Conservation (phyloP, 257 asterid genomes). For the Solanum neorickii region DNA sequence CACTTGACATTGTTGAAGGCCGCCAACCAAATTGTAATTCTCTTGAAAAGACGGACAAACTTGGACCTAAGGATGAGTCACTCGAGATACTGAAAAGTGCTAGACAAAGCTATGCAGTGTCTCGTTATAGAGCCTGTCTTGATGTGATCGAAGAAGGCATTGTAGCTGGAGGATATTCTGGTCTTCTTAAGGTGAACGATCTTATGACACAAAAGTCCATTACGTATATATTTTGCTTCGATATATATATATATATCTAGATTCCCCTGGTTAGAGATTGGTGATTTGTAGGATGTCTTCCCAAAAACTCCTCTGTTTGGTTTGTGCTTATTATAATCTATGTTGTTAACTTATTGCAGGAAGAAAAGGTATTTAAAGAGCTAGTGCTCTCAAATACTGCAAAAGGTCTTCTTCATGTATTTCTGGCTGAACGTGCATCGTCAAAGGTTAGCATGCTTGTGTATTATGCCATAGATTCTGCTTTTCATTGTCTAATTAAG, state of each 20-base stretch:
- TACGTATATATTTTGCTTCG: neutral
- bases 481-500: neutral
- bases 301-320: neutral
- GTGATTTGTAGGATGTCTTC: neutral
- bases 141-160: slow-evolving; percentile 48
- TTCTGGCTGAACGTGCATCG: slow-evolving; percentile 46
- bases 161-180: slow-evolving; percentile 32
- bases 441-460: slow-evolving; percentile 13
- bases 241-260: too few relatives aligned
- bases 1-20: slow-evolving; percentile 39
- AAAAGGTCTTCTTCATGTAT: slow-evolving; percentile 41
- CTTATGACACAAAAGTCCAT: neutral
- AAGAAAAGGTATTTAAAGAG: slow-evolving; percentile 39
- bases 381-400: slow-evolving; percentile 50
- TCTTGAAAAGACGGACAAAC: slow-evolving; percentile 39
- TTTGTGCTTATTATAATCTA: neutral
- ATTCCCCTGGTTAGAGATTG: too few relatives aligned
- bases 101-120: slow-evolving; percentile 8
- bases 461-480: neutral
- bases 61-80: slow-evolving; percentile 36
- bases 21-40: slow-evolving; percentile 32
- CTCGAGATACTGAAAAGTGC: slow-evolving; percentile 31
- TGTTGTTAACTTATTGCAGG: slow-evolving; percentile 18
- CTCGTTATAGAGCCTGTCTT: slow-evolving; percentile 36
- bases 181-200: slow-evolving; percentile 31